These are phyloP conservation scores for Aspergillaceae sp. DNA, from an alignment of 2,329 filamentous ascomycete genomes.

Conservation along the genomic window DNA sequence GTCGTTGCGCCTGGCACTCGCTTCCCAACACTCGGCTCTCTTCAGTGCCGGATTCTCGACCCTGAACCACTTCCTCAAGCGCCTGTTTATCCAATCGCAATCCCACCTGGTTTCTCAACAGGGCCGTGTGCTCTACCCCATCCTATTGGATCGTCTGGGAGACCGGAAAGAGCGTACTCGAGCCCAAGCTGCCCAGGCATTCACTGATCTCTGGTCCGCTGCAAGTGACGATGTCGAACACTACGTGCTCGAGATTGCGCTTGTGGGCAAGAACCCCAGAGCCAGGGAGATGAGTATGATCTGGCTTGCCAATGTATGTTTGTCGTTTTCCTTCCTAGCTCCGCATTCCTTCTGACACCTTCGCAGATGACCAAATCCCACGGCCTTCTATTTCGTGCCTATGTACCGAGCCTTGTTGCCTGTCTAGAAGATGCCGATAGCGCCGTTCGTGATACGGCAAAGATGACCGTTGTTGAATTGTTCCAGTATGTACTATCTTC, in stretches of 20 bases:
- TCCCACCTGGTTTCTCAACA: conserved; percentile 61
- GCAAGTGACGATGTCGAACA: conserved; percentile 68
- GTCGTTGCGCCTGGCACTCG: conserved; percentile 64
- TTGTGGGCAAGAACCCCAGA: conserved; percentile 70
- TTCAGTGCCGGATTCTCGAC: conserved; percentile 79
- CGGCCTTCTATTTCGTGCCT: conserved; percentile 69
- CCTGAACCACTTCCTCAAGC: conserved; percentile 77
- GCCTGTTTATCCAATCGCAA: conserved; percentile 75
- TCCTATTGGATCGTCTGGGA: conserved; percentile 76
- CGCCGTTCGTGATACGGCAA: conserved; percentile 75
- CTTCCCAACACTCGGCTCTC: conserved; percentile 67
- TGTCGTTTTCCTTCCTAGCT: conserved; percentile 1
- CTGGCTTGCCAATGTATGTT: conserved; percentile 67
- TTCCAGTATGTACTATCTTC: conserved; percentile 53
- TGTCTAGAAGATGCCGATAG: conserved; percentile 85
- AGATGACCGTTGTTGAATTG: conserved; percentile 73
- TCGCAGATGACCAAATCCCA: conserved; percentile 70
- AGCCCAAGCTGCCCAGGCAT: conserved; percentile 61
- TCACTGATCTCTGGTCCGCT: conserved; percentile 67
- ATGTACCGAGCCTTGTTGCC: conserved; percentile 74
- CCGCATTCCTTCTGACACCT: not conserved
- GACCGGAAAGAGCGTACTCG: conserved; percentile 83
- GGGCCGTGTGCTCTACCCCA: conserved; percentile 60
- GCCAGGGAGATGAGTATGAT: conserved; percentile 78
- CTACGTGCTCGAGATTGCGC: conserved; percentile 66